Evolutionary conservation across 1,284 basidiomycete genomes (phyloP), one percentile per base, ranked within the genome.

Genomic region (Cryptococcus sp.): DNA sequence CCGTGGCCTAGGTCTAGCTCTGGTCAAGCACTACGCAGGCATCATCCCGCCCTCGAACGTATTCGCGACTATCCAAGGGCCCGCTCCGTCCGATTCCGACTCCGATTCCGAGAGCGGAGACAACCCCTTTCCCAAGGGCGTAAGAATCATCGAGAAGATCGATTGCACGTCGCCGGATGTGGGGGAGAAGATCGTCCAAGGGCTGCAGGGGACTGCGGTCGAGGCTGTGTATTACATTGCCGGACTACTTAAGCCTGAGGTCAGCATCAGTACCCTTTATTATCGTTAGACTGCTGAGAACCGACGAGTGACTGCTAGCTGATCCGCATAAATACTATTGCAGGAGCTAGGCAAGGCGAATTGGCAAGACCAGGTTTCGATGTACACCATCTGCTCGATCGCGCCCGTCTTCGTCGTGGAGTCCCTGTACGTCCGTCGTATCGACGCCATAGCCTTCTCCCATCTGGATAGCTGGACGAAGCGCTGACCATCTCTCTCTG

Each of bases 341-440:
- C 61, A 82, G 80, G 74, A 78, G 17, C 70, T 82, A 22, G 78
- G 78, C 16, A 66, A 74, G 50, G 72, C 77, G 0, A 72, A 70
- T 39, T 82, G 77, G 68, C 67, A 73, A 43, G 80, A 79, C 54
- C 70, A 82, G 60, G 58, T 81, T 4, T 70, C 75, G 43, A 82
- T 83, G 82, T 82, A 82, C 68, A 81, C 75, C 25, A 78, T 80
- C 42, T 80, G 82, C 47, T 72, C 81, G 0, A 79, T 82, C 48
- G 81, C 79, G 0, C 81, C 82, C 3, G 70, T 65, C 8, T 60
- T 65, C 41, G 57, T 71, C 30, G 59, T 68, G 23, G 52, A 65
- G 46, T 47, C 59, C 11, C 54, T 73, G 62, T 68, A 23, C 54
- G 68, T 60, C 10, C 30, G 30, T 3, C 15, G 15, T 35, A 27